Conservation (phyloP, 352 stramenopile species). For the Pythium sukuiense region DNA sequence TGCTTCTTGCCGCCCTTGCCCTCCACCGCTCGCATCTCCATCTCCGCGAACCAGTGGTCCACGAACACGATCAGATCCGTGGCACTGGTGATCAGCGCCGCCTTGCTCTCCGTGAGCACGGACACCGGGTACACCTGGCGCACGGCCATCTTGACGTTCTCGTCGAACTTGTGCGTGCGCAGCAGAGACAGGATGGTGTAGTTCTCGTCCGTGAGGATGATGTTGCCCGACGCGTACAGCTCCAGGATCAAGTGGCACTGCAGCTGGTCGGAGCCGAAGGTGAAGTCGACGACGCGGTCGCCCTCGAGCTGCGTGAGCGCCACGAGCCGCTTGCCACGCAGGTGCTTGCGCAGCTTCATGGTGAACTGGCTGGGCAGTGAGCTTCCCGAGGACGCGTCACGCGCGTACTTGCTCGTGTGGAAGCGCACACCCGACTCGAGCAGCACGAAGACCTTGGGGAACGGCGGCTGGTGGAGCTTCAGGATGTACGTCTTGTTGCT, state of each 20-base stretch:
- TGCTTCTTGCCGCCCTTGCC: constrained; percentile 57
- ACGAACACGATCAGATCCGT: constrained; percentile 49
- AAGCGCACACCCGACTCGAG: constrained; percentile 97
- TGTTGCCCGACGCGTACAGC: constrained; percentile 96
- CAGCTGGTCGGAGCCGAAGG: constrained; percentile 91
- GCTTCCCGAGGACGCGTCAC: constrained; percentile 53
- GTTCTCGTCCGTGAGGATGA: constrained; percentile 95
- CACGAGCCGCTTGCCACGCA: constrained; percentile 93
- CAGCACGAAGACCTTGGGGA: constrained; percentile 93
- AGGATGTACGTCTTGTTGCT: constrained; percentile 90
- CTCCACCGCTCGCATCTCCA: constrained; percentile 37
- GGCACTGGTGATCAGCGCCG: constrained; percentile 41
- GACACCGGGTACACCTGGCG: constrained; percentile 73
- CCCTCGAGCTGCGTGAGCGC: constrained; percentile 91
- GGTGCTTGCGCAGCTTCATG: constrained; percentile 98
- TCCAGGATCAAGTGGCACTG: constrained; percentile 96
- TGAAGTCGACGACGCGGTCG: constrained; percentile 97
- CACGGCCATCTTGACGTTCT: constrained; percentile 88
- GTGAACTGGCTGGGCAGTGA: constrained; percentile 93
- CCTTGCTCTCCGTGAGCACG: constrained; percentile 49
- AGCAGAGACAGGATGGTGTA: constrained; percentile 96
- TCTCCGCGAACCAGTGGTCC: constrained; percentile 40
- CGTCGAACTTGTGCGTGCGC: constrained; percentile 93
- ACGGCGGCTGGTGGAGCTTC: constrained; percentile 90
- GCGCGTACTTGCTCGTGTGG: constrained; percentile 93